Evolutionary conservation across 192 early-diverging fungal genomes (phyloP), one percentile per base, ranked within the genome.

Genomic region (Mortierella claussenii): DNA sequence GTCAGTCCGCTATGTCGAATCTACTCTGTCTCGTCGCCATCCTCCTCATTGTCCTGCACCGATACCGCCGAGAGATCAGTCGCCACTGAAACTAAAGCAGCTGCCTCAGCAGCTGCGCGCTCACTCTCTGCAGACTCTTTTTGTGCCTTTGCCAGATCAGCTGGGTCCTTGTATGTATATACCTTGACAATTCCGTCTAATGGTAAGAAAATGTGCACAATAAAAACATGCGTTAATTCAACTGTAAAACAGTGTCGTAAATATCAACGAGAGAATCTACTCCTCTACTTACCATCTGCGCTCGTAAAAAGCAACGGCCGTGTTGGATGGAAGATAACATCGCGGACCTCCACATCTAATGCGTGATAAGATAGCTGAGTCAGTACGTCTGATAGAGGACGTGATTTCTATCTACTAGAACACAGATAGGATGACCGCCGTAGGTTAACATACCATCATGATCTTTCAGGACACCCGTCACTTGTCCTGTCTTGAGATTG

Each of bases 271-370:
- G 21, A 4, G n/a, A n/a, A n/a, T n/a, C n/a, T n/a, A n/a, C n/a
- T n/a, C n/a, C n/a, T n/a, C n/a, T n/a, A 53, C 65, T 81, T 83
- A 90, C 91, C 93, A 79, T 98, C 96, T 31, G 84, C 89, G 80
- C 93, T 92, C 7, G 96, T 93, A 56, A 96, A 91, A 51, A 98
- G 30, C 2, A 95, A 71, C 28, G 90, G 89, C 45, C 86, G 81
- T 20, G 85, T 88, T 31, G 95, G 94, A 62, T 97, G 96, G 75
- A 96, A 92, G 45, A 95, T 83, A 32, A 95, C 89, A 81, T 98
- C 96, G 34, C 96, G 87, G n/a, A 98, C 92, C 73, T 98, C 96
- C 10, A 96, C 85, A 28, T 92, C 93, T 85, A 64, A 17, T 15
- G n/a, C n/a, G n/a, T n/a, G n/a, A n/a, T n/a, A n/a, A n/a, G n/a